A percentile compares a stretch with the other conserved stretches of the same genome.
Conservation (phyloP, 1,284 basidiomycete genomes). For the Bondarzewia mesenterica region DNA sequence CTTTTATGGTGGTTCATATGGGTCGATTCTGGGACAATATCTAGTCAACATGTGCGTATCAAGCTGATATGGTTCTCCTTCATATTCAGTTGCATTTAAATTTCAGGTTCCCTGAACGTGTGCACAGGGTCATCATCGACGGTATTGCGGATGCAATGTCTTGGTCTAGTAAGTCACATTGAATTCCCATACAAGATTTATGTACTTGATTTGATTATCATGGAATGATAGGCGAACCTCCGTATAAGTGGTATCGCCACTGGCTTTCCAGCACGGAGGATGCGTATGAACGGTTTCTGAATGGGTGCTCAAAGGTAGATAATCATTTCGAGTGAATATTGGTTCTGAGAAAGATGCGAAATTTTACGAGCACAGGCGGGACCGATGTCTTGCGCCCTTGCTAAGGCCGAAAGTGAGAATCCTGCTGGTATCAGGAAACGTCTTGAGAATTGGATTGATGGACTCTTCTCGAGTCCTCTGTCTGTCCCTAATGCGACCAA, state of each 20-base stretch:
- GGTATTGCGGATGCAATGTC: background rate
- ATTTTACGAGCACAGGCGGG: background rate
- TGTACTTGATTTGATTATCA: background rate
- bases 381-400: constrained; percentile 17
- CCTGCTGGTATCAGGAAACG: constrained; percentile 20
- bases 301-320: constrained; percentile 28
- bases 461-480: constrained; percentile 23
- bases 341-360: background rate
- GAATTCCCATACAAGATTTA: background rate
- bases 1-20: constrained; percentile 19
- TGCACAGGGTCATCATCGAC: background rate
- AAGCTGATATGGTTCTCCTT: background rate
- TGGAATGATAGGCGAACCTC: constrained; percentile 23
- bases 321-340: constrained; percentile 4
- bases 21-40: background rate
- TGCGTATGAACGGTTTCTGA: constrained; percentile 25
- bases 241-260: constrained; percentile 25
- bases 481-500: constrained; percentile 20
- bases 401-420: constrained; percentile 16
- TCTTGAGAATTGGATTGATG: constrained; percentile 26
- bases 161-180: constrained; percentile 21
- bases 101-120: background rate
- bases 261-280: constrained; percentile 24
- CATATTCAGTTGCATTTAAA: background rate
- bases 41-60: constrained; percentile 20